phyloP scores from a whole-genome alignment of 2,329 filamentous ascomycete genomes.

The Parasarocladium wereldwijsianum region DNA sequence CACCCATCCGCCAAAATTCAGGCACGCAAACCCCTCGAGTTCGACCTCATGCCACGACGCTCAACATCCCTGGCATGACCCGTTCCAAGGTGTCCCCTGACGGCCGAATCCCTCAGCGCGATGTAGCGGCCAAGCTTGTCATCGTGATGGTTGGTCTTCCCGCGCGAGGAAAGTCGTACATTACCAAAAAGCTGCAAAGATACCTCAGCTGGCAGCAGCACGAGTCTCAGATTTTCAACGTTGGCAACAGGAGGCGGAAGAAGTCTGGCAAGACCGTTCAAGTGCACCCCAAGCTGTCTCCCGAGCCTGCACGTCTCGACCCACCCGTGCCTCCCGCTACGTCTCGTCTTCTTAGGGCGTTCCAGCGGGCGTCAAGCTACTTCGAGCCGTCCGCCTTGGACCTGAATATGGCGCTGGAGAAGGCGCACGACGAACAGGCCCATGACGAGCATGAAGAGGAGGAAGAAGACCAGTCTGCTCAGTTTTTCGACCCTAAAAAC shows the following conservation, averaged over 20 bases:
- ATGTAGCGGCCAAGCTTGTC: slow-evolving; percentile 91
- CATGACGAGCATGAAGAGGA: slow-evolving; percentile 10
- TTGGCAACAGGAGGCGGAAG: slow-evolving; percentile 77
- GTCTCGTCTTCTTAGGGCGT: slow-evolving; percentile 38
- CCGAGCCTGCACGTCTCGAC: slow-evolving; percentile 23
- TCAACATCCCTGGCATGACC: slow-evolving; percentile 94
- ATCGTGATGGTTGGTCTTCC: slow-evolving; percentile 98
- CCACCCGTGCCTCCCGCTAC: slow-evolving; percentile 37
- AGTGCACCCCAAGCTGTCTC: slow-evolving; percentile 16
- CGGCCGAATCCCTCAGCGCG: slow-evolving; percentile 80
- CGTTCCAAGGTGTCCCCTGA: slow-evolving; percentile 92
- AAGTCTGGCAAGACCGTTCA: slow-evolving; percentile 46
- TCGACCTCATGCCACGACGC: slow-evolving; percentile 74
- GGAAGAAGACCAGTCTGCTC: slow-evolving; percentile 72
- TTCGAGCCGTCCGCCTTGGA: slow-evolving; percentile 18
- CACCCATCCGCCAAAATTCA: slow-evolving; percentile 57
- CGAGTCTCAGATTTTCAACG: slow-evolving; percentile 92
- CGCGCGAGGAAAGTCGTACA: slow-evolving; percentile 92
- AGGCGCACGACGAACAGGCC: not conserved
- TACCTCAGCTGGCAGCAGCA: slow-evolving; percentile 98
- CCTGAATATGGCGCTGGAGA: not conserved
- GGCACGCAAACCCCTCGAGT: slow-evolving; percentile 64
- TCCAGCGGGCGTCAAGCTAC: slow-evolving; percentile 21
- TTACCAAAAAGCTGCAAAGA: slow-evolving; percentile 92
- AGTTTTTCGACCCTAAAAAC: slow-evolving; percentile 89